These are phyloP conservation scores for Niebla homalea DNA, from an alignment of 495 filamentous ascomycete genomes.

Conservation along the genomic window DNA sequence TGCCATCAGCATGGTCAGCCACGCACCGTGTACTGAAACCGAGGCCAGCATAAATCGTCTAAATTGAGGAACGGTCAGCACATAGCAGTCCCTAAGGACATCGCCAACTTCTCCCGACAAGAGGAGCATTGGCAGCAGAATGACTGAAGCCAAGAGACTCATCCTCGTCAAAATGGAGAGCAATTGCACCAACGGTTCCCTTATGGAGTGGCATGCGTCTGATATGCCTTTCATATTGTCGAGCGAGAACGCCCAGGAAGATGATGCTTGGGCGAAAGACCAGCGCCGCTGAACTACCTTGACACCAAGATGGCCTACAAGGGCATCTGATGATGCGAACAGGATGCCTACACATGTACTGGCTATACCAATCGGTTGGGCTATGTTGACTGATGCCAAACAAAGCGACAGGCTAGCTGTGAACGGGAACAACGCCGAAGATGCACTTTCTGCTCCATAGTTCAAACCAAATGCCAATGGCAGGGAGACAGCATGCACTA, in stretches of 20 bases:
- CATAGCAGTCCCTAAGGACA: conserved; percentile 6
- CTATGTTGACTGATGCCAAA: no score
- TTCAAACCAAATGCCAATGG: conserved; percentile 5
- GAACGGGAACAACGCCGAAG: no score
- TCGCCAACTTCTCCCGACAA: conserved; percentile 2
- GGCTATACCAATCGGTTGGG: no score
- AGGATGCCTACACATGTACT: no score
- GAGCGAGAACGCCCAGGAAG: no score
- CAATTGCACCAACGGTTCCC: not conserved
- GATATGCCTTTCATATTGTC: not conserved
- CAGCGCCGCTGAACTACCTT: no score
- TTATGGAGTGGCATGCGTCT: not conserved
- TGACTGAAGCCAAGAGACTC: not conserved
- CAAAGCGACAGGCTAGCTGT: no score
- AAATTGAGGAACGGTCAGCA: conserved; percentile 5
- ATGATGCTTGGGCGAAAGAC: no score
- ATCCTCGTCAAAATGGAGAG: not conserved
- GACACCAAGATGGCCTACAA: no score
- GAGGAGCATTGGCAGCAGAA: not conserved
- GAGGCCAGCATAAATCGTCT: not conserved
- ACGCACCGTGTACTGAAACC: not conserved
- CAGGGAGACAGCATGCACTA: conserved; percentile 2
- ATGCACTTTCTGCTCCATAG: not conserved
- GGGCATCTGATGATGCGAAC: no score
- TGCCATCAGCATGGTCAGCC: not conserved